Evolutionary conservation across 257 asterid genomes (phyloP).

Genomic region (Jaltomata sinuosa): DNA sequence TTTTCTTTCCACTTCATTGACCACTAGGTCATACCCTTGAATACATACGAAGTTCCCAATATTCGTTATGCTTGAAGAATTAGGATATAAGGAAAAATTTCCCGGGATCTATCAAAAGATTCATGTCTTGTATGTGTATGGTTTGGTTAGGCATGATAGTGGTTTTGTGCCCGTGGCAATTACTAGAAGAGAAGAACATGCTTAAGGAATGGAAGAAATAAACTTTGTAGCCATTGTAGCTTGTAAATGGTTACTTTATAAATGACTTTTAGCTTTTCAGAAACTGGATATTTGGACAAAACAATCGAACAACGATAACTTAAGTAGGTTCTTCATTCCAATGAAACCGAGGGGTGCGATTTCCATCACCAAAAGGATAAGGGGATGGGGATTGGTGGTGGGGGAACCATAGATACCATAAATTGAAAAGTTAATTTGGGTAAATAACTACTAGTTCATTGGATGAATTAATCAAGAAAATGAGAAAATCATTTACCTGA

Average conservation of each 20-base stretch:
- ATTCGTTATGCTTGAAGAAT: not conserved
- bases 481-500: constrained; percentile 26
- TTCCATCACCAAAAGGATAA: not conserved
- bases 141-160: not conserved
- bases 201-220: not conserved
- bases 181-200: not conserved
- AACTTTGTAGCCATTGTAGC: not conserved
- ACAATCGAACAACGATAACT: not conserved
- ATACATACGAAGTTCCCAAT: not conserved
- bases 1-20: not conserved
- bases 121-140: not conserved
- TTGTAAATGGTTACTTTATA: not conserved
- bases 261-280: too few species aligned
- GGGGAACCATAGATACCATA: too few species aligned
- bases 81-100: not conserved
- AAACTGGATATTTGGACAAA: not conserved
- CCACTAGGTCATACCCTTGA: too few species aligned
- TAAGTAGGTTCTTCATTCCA: not conserved
- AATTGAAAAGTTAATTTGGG: not conserved
- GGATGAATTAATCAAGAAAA: not conserved
- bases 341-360: not conserved
- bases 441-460: not conserved
- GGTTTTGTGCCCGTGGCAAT: not conserved
- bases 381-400: not conserved
- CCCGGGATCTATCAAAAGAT: not conserved